Evolutionary conservation across 108 stramenopile species (phyloP), one percentile per base, ranked within the genome.

Genomic region (Stephanodiscus triporus): DNA sequence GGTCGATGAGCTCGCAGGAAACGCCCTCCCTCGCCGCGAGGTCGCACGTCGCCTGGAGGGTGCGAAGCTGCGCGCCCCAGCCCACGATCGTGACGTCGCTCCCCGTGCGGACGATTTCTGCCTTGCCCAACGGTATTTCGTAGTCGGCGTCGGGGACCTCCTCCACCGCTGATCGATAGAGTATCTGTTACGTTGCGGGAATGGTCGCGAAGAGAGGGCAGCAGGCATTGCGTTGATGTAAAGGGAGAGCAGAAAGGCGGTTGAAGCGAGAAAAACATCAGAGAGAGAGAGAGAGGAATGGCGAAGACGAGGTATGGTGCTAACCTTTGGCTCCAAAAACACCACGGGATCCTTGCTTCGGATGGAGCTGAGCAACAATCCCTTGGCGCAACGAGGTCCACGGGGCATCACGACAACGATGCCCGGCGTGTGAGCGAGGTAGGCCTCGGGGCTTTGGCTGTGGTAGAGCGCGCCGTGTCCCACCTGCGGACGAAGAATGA

Each of bases 331-430:
- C 80, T 99, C 98, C 66, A 99, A 84, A 79, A 99, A 99, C 10
- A 99, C 71, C 9, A 98, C 97, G 7, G 98, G 98, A 63, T 99
- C 96, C 20, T 89, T 91, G 50, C 87, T 90, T 26, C 98, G 83
- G 72, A 99, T 91, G 16, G 89, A 86, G 20, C 94, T 77, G 37
- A 99, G 76, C 48, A 99, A 75, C 30, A 99, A 80, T 20, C 98
- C 97, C 76, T 99, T 99, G 29, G 97, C 98, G 59, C 94, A 87
- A 38, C 79, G 85, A 11, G 97, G 97, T 20, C 93, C 86, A 23
- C 96, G 82, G 9, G 98, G 98, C 93, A 98, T 97, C 36, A 95
- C 97, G n/a, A 97, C 93, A 30, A 93, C 93, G 26, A 97, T 61
- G 27, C 98, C 98, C 13, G 97, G 97, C 57, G 97, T 97, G 74